Percentiles rank a stretch among this genome's conserved stretches.
Conservation (phyloP, 805 yeast species). For the Barnettozyma sp. region DNA sequence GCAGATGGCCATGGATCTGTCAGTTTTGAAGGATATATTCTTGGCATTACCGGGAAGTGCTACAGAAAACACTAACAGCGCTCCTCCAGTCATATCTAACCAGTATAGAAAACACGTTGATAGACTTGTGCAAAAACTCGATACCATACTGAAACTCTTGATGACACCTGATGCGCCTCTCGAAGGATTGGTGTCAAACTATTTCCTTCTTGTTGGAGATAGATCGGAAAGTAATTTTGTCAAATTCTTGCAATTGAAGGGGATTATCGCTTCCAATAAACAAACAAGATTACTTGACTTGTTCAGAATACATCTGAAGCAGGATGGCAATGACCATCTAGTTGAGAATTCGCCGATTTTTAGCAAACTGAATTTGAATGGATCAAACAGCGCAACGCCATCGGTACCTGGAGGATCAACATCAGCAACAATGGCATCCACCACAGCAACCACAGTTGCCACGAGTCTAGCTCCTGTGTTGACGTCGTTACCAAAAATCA, state of each 20-base stretch:
- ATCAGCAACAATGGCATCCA: no score
- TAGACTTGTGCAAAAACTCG: constrained; percentile 38
- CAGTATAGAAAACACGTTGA: constrained; percentile 39
- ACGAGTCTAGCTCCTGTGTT: constrained; percentile 1
- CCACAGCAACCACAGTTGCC: no score
- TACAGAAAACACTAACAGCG: no score
- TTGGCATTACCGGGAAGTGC: constrained; percentile 22
- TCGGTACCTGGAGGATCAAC: no score
- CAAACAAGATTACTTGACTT: constrained; percentile 21
- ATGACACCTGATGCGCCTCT: constrained; percentile 62
- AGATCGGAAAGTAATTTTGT: constrained; percentile 52
- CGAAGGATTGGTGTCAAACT: constrained; percentile 53
- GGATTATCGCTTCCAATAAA: constrained; percentile 31
- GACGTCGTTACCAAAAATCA: constrained; percentile 8
- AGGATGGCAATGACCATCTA: constrained; percentile 22
- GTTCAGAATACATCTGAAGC: constrained; percentile 23
- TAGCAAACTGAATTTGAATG: constrained; percentile 17
- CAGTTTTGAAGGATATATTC: constrained; percentile 52
- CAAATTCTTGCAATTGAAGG: constrained; percentile 60
- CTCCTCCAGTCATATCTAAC: constrained; percentile 20
- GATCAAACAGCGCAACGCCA: no score
- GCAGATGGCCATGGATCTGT: constrained; percentile 71
- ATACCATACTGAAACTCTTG: constrained; percentile 60
- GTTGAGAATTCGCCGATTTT: constrained; percentile 25
- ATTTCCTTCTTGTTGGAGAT: constrained; percentile 63